Base-by-base conservation (phyloP, 495 filamentous ascomycete genomes). In the Trichoderma reesei region DNA sequence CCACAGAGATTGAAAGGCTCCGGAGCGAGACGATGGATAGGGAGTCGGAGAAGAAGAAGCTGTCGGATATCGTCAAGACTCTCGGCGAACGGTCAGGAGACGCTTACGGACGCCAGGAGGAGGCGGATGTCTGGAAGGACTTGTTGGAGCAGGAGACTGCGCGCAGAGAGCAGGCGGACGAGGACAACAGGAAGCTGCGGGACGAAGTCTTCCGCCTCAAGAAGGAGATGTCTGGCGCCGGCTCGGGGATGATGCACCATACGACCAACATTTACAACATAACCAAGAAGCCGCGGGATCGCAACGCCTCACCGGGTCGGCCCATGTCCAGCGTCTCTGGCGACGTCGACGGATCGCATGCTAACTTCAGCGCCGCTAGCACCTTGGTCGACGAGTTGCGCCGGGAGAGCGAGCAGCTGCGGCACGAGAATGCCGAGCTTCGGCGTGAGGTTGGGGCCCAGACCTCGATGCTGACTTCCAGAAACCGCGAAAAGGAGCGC, bases 401-500 rank as follows among this genome's bases (percentile, higher is more conserved):
- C 7, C 72, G 75, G 11, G 89, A 93, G 68, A 79, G 85, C 51
- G 88, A 90, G 59, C 86, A 93, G 65, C 78, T 97, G 36, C 87
- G 89, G 60, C 90, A 92, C 67, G 94, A 98, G 71, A 98, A 97
- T 68, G 90, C 91, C 13, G 92, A 96, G 70, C 78, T 98, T 16
- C 84, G 90, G 41, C 88, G 92, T 59, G 92, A 98, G 72, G 88
- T 98, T 36, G 90, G 91, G 64, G 94, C 95, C 11, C 94, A 98
- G 73, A 95, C 92, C 0, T 96, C 92, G 0, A 98, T 98, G 93
- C 85, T 98, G 8, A 97, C 95, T 5, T 96, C 94, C 39, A 83
- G 94, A 7, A 96, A 98, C 68, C 85, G 91, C 39, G 94, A 98
- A 72, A 93, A 94, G 70, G 92, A 97, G 68, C 87, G 92, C 4